Conservation (phyloP, 805 yeast species). For the Cyberlindnera veronae region DNA sequence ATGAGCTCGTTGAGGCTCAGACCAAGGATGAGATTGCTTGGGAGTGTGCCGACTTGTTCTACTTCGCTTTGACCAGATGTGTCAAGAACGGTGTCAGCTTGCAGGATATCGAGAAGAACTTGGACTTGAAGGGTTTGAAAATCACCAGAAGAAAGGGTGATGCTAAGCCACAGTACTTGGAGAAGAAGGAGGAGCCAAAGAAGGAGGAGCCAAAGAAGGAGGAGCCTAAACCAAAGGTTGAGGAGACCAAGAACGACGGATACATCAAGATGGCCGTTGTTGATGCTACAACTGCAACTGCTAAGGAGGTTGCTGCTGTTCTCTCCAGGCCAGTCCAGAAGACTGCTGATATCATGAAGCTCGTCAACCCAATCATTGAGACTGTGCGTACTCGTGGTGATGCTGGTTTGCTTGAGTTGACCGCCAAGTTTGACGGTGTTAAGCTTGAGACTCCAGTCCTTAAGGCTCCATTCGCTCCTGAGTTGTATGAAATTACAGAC, state of each 20-base stretch:
- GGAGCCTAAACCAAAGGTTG: slow-evolving; percentile 15
- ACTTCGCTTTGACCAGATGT: slow-evolving; percentile 71
- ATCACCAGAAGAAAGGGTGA: slow-evolving; percentile 94
- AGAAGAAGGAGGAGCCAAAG: slow-evolving; percentile 28
- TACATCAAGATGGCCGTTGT: slow-evolving; percentile 34
- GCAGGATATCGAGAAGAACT: slow-evolving; percentile 77
- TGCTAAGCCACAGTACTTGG: slow-evolving; percentile 78
- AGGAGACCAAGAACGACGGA: slow-evolving; percentile 26
- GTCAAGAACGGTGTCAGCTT: slow-evolving; percentile 75
- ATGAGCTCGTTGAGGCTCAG: slow-evolving; percentile 86
- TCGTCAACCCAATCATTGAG: slow-evolving; percentile 86
- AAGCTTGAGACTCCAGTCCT: slow-evolving; percentile 67
- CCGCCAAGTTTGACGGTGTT: slow-evolving; percentile 90
- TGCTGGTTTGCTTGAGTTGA: slow-evolving; percentile 79
- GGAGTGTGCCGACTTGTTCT: slow-evolving; percentile 94
- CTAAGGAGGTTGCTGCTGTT: slow-evolving; percentile 53
- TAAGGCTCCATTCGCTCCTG: slow-evolving; percentile 81
- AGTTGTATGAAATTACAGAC: slow-evolving; percentile 68
- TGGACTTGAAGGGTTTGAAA: slow-evolving; percentile 79
- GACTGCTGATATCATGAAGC: slow-evolving; percentile 86
- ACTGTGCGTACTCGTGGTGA: slow-evolving; percentile 79
- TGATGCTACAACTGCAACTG: slow-evolving; percentile 43
- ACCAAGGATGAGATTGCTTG: slow-evolving; percentile 72
- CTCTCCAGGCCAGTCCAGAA: slow-evolving; percentile 93
- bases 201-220: slow-evolving; percentile 19